Conservation (phyloP, 2,329 filamentous ascomycete species). For the Cercospora citrullina region DNA sequence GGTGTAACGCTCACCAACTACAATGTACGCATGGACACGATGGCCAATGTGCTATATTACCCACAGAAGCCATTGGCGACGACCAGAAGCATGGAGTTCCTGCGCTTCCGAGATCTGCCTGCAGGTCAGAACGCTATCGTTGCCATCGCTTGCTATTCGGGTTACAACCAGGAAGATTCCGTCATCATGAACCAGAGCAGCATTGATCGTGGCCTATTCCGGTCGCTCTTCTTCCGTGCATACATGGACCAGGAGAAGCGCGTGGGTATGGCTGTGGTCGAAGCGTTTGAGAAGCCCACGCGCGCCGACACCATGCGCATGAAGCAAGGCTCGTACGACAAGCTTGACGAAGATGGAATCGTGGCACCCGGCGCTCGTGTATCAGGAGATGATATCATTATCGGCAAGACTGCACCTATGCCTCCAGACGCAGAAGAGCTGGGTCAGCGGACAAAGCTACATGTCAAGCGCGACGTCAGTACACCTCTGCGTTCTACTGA, state of each 20-base stretch:
- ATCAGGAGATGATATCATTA: conserved; percentile 97
- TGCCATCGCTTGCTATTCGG: conserved; percentile 94
- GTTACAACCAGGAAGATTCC: conserved; percentile 99
- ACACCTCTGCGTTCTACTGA: conserved; percentile 94
- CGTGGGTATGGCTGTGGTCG: conserved; percentile 87
- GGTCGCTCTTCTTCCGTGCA: conserved; percentile 95
- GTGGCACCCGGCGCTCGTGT: conserved; percentile 92
- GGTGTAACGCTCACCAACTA: conserved; percentile 98
- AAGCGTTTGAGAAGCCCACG: conserved; percentile 93
- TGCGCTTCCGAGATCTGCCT: conserved; percentile 95
- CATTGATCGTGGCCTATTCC: conserved; percentile 95
- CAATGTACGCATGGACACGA: conserved; percentile 95
- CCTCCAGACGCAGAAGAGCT: conserved; percentile 90
- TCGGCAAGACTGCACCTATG: conserved; percentile 96
- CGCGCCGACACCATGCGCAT: conserved; percentile 83
- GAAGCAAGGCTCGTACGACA: conserved; percentile 71
- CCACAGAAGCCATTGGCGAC: conserved; percentile 96
- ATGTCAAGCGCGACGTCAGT: conserved; percentile 92
- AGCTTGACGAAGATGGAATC: conserved; percentile 94
- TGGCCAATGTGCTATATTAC: conserved; percentile 99
- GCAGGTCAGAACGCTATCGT: conserved; percentile 98
- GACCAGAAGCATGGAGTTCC: conserved; percentile 95
- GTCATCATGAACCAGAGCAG: conserved; percentile 99
- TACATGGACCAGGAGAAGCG: conserved; percentile 98
- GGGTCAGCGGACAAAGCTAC: conserved; percentile 83